Percentiles rank a stretch among this genome's conserved stretches.
phyloP scores from a whole-genome alignment of 306 rosid species.

The Medicago arabica region DNA sequence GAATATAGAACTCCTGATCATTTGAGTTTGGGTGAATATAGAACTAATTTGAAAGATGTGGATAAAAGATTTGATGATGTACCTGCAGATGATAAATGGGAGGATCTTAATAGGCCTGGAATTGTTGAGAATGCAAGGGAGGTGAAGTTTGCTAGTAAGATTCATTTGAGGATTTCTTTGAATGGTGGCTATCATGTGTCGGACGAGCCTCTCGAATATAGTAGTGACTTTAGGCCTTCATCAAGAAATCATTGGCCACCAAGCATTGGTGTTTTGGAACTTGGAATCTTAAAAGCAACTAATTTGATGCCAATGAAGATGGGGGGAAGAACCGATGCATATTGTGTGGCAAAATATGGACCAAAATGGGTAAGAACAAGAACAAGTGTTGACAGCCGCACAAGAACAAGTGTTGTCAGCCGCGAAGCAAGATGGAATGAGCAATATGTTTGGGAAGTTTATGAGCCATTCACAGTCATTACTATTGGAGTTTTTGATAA shows the following conservation, averaged over 20 bases:
- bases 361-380: constrained; percentile 59
- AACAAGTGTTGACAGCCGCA: constrained; percentile 44
- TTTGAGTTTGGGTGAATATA: constrained; percentile 41
- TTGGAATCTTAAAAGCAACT: constrained; percentile 52
- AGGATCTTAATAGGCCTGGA: constrained; percentile 23
- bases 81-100: constrained; percentile 14
- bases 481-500: constrained; percentile 57
- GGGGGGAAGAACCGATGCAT: constrained; percentile 51
- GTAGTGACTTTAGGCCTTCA: constrained; percentile 56
- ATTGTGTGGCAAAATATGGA: constrained; percentile 64
- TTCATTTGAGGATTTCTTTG: constrained; percentile 53
- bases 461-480: constrained; percentile 57
- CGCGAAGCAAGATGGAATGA: constrained; percentile 59
- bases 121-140: constrained; percentile 6
- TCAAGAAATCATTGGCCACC: constrained; percentile 42
- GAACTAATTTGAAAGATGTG: constrained; percentile 40
- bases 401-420: constrained; percentile 49
- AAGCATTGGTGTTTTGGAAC: constrained; percentile 54
- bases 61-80: constrained; percentile 29
- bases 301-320: constrained; percentile 48
- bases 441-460: constrained; percentile 58
- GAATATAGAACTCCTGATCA: constrained; percentile 32
- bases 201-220: constrained; percentile 52
- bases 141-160: constrained; percentile 54
- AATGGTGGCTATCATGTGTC: constrained; percentile 62